Conservation (phyloP, 306 rosid genomes). For the Calophaca sinica region DNA sequence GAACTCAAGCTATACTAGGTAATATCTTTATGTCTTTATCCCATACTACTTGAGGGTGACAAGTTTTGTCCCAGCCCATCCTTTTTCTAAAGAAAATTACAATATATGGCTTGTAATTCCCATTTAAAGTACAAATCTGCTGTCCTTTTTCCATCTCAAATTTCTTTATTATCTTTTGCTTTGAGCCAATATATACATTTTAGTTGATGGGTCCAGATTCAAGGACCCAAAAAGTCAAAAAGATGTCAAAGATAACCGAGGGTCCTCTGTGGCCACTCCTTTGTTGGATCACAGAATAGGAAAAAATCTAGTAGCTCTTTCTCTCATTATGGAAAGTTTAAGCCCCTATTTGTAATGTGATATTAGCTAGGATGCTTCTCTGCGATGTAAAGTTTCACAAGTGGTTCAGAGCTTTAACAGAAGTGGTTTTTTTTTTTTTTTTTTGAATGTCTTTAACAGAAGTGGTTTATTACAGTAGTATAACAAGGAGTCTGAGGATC, state of each 20-base stretch:
- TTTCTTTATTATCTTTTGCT: constrained; percentile 2
- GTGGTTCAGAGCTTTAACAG: no score
- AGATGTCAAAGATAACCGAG: neutral
- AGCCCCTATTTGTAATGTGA: no score
- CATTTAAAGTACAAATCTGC: neutral
- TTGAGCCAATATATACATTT: neutral
- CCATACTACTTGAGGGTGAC: constrained; percentile 5
- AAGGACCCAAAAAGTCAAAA: constrained; percentile 10
- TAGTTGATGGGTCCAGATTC: constrained; percentile 38
- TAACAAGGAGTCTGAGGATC: no score
- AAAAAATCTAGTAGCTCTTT: no score
- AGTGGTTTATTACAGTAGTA: no score
- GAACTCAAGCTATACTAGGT: no score
- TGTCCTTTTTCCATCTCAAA: neutral
- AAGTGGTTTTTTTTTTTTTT: no score
- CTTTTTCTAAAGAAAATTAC: neutral
- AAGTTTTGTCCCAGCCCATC: neutral
- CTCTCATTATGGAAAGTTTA: no score
- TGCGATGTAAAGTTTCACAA: no score
- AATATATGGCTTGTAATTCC: neutral
- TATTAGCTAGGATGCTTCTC: no score
- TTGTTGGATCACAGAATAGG: constrained; percentile 25
- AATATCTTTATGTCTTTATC: neutral
- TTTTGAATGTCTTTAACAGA: no score
- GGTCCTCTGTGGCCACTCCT: constrained; percentile 27